Base-by-base conservation (phyloP, 371 early-diverging fungal genomes). In the Mucor indicus region DNA sequence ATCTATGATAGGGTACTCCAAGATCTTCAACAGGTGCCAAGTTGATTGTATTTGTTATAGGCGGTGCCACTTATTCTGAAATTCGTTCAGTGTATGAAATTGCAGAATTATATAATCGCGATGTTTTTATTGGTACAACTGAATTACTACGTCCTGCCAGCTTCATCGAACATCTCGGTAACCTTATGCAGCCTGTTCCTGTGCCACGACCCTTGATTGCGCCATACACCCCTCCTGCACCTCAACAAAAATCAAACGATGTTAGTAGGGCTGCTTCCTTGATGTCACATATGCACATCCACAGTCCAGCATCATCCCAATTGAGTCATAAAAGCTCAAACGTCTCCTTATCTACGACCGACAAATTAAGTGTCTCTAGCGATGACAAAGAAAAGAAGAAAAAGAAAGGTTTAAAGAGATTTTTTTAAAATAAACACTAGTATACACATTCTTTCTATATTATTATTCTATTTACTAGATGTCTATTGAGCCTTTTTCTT, bases 61-160 rank as follows among this genome's bases (percentile, higher is more conserved):
- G 99, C 12, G 98, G 98, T 5, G 62, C 92, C 11, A 91, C 97
- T 4, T 89, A 90, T 47, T 90, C 93, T 1, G 99, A 98, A 67
- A 85, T 96, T 30, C 83, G 98, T 10, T 62, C 89, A 1, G 79
- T 77, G 9, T 92, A 96, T 64, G 96, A 95, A 53, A 56, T 96
- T 6, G 70, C 82, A 20, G 73, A 80, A 27, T 75, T 75, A 17
- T 69, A 75, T 50, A 79, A 83, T 13, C 77, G 91, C 13, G 93
- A 96, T 37, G 75, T 96, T 0, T 72, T 85, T 48, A 82, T 96
- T 38, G 96, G 93, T 60, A 79, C 89, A 5, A 91, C 89, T 5
- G 80, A 86, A 32, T 62, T 91, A 7, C 61, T 89, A 30, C 89
- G 87, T 22, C 93, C 98, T 11, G 50, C 67, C 3, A 72, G 79